Evolutionary conservation across 1,139 yeast species (phyloP).

Genomic region (Pichia sp.): DNA sequence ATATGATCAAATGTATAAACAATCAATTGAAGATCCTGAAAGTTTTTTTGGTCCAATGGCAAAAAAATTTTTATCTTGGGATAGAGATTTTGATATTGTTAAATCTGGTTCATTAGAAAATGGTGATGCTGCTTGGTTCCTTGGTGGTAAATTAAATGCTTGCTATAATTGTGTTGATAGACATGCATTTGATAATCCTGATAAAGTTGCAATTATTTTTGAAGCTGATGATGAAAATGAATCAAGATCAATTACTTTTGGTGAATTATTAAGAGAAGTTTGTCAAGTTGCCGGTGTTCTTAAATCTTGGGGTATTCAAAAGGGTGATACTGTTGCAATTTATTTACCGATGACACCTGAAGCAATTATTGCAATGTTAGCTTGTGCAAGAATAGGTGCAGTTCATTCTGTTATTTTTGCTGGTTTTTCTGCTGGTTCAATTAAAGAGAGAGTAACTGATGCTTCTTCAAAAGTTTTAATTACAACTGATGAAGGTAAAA

Average conservation of each 20-base stretch:
- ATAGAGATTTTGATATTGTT: slow-evolving; percentile 70
- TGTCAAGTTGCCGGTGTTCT: slow-evolving; percentile 85
- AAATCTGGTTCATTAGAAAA: slow-evolving; percentile 60
- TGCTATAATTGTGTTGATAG: slow-evolving; percentile 95
- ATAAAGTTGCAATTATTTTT: slow-evolving; percentile 83
- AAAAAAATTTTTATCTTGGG: slow-evolving; percentile 76
- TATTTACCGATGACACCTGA: slow-evolving; percentile 97
- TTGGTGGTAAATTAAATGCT: slow-evolving; percentile 91
- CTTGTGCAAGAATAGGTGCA: slow-evolving; percentile 93
- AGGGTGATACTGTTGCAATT: slow-evolving; percentile 95
- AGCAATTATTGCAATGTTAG: slow-evolving; percentile 90
- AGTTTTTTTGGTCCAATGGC: slow-evolving; percentile 82
- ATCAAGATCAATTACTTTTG: slow-evolving; percentile 68
- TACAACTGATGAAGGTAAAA: slow-evolving; percentile 93
- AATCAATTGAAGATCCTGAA: slow-evolving; percentile 78
- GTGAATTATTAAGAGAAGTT: slow-evolving; percentile 81
- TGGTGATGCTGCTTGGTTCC: slow-evolving; percentile 90
- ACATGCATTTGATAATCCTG: slow-evolving; percentile 83
- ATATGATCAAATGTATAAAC: slow-evolving; percentile 64
- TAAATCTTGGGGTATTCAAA: slow-evolving; percentile 76
- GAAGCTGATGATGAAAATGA: slow-evolving; percentile 93
- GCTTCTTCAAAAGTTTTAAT: slow-evolving; percentile 85
- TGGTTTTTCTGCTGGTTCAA: slow-evolving; percentile 92
- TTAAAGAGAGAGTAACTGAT: slow-evolving; percentile 84
- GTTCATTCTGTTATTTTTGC: slow-evolving; percentile 95